These are phyloP conservation scores for Hirschioporus abietinus DNA, from an alignment of 768 basidiomycete genomes.

Conservation along the genomic window DNA sequence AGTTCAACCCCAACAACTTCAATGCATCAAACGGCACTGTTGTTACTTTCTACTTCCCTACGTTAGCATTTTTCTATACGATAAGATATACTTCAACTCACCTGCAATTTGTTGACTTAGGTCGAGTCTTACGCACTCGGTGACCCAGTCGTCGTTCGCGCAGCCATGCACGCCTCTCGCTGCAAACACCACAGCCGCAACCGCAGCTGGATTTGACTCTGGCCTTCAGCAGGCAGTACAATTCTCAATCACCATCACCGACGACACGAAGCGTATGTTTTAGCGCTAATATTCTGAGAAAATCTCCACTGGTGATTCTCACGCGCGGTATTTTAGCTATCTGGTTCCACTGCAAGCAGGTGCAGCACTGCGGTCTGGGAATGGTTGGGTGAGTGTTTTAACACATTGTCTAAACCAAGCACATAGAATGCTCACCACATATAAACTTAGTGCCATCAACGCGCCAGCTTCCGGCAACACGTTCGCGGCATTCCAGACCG, in stretches of 20 bases:
- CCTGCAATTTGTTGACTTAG: background rate
- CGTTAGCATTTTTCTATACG: slow-evolving; percentile 23
- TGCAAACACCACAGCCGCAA: slow-evolving; percentile 27
- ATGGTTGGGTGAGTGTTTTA: slow-evolving; percentile 35
- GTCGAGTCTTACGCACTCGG: slow-evolving; percentile 18
- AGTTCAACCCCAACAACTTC: slow-evolving; percentile 41
- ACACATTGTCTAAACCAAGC: background rate
- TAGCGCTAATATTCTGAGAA: background rate
- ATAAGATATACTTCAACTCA: background rate
- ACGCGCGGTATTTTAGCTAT: slow-evolving; percentile 33
- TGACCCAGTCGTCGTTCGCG: slow-evolving; percentile 27
- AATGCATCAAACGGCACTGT: slow-evolving; percentile 43
- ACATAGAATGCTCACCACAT: background rate
- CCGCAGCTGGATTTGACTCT: slow-evolving; percentile 48
- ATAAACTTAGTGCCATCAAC: slow-evolving; percentile 33
- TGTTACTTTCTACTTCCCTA: slow-evolving; percentile 50
- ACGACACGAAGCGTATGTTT: slow-evolving; percentile 39
- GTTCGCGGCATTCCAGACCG: slow-evolving; percentile 33
- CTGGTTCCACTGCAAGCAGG: slow-evolving; percentile 51
- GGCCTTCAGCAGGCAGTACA: slow-evolving; percentile 33
- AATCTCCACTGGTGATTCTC: background rate
- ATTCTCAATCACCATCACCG: slow-evolving; percentile 45
- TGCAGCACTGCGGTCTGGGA: slow-evolving; percentile 43
- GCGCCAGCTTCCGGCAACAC: slow-evolving; percentile 42
- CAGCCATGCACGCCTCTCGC: slow-evolving; percentile 34